These are phyloP conservation scores for Clohesyomyces aquaticus DNA, from an alignment of 495 filamentous ascomycete species.

Conservation along the genomic window DNA sequence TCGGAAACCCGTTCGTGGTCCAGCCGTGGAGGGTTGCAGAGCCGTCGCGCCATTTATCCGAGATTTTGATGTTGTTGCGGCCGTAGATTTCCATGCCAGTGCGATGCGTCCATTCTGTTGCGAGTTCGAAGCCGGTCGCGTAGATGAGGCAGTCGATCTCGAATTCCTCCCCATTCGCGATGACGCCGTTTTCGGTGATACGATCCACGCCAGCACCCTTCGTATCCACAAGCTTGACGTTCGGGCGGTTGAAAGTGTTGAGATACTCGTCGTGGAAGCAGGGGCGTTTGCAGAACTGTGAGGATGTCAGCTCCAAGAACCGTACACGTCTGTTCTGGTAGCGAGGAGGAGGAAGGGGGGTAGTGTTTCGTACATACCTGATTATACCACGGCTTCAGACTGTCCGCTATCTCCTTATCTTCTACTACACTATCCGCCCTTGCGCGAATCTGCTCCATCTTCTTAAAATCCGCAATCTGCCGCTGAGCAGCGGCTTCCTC, in stretches of 20 bases:
- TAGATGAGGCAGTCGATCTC: conserved; percentile 33
- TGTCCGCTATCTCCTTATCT: conserved; percentile 28
- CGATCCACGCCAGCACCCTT: conserved; percentile 24
- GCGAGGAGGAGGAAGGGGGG: no score
- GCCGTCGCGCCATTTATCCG: conserved; percentile 17
- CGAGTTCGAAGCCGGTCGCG: conserved; percentile 34
- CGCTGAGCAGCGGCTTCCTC: not conserved
- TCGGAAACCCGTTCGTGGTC: not conserved
- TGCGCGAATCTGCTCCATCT: not conserved
- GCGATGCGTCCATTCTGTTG: conserved; percentile 20
- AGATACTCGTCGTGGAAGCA: conserved; percentile 39
- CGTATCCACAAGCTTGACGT: conserved; percentile 35
- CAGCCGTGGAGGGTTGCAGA: conserved; percentile 1
- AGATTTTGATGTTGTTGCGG: conserved; percentile 22
- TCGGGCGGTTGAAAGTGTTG: conserved; percentile 28
- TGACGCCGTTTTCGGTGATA: conserved; percentile 31
- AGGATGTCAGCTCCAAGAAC: no score
- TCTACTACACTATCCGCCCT: conserved; percentile 13
- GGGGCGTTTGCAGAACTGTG: conserved; percentile 36
- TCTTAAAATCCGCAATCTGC: not conserved
- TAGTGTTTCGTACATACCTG: no score
- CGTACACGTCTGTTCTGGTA: no score
- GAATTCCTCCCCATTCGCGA: conserved; percentile 31
- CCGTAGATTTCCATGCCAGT: conserved; percentile 30
- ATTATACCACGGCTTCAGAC: conserved; percentile 34